These are phyloP conservation scores for Colletotrichum tropicale DNA, from an alignment of 2,329 filamentous ascomycete species.

Conservation along the genomic window DNA sequence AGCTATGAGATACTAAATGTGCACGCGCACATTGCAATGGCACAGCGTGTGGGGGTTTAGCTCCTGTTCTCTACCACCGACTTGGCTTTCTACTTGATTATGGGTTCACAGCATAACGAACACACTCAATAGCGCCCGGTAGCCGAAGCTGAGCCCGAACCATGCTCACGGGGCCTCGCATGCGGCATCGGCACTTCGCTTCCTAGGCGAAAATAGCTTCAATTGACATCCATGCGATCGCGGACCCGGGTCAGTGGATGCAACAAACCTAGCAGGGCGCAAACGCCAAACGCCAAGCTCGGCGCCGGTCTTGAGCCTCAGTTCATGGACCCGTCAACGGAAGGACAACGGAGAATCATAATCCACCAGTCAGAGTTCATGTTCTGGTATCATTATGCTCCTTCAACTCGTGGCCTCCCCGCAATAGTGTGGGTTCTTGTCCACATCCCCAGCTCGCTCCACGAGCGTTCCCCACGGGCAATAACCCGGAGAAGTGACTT, in stretches of 20 bases:
- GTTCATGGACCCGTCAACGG: not conserved
- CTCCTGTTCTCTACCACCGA: not conserved
- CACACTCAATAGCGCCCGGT: not conserved
- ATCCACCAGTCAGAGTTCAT: constrained; percentile 1
- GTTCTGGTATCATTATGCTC: not conserved
- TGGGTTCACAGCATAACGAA: not conserved
- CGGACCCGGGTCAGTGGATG: not conserved
- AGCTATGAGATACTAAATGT: not conserved
- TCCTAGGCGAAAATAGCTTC: not conserved
- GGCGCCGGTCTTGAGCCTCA: not conserved
- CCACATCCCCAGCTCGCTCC: not conserved
- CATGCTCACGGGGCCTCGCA: not conserved
- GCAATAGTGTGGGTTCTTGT: not conserved
- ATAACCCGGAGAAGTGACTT: not conserved
- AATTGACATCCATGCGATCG: not conserved
- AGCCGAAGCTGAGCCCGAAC: not conserved
- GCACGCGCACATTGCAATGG: not conserved
- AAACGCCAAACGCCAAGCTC: not conserved
- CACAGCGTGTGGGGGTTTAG: not conserved
- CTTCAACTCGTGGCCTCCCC: not conserved
- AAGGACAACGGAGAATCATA: not conserved
- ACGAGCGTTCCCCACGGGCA: constrained; percentile 5
- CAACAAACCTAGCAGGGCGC: not conserved
- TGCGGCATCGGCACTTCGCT: not conserved
- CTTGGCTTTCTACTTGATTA: not conserved